Evolutionary conservation across 2,329 filamentous ascomycete genomes (phyloP).

Genomic region (Ophiostoma quercus): DNA sequence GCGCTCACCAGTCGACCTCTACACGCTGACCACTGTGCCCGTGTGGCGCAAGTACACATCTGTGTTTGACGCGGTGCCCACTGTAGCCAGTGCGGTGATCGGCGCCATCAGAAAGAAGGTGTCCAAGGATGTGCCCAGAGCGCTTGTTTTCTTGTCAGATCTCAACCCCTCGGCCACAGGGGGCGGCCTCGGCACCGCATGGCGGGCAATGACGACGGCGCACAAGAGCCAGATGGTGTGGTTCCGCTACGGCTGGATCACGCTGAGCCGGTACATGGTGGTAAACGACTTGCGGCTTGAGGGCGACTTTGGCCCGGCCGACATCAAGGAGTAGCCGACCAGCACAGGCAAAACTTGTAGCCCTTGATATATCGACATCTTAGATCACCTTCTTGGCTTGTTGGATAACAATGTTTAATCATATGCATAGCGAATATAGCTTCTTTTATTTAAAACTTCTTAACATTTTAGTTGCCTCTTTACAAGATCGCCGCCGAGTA

Average conservation of each 20-base stretch:
- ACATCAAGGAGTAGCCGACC: conserved; percentile 1
- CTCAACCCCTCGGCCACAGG: conserved; percentile 49
- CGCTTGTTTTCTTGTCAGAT: conserved; percentile 60
- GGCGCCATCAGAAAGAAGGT: conserved; percentile 34
- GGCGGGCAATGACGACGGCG: conserved; percentile 80
- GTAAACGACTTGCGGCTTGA: conserved; percentile 75
- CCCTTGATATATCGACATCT: too few relatives aligned
- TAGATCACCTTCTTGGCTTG: too few relatives aligned
- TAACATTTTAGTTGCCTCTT: too few relatives aligned
- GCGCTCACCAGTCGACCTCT: conserved; percentile 72
- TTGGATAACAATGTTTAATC: too few relatives aligned
- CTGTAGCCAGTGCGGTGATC: conserved; percentile 46
- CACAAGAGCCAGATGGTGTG: conserved; percentile 97
- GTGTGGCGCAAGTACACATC: conserved; percentile 75
- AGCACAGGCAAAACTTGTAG: conserved; percentile 37
- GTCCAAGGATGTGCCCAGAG: conserved; percentile 46
- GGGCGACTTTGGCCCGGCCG: conserved; percentile 32
- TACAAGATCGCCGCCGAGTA: too few relatives aligned
- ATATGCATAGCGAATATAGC: not conserved
- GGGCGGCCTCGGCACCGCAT: conserved; percentile 53
- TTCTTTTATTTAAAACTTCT: not conserved
- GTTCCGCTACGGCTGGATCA: conserved; percentile 97
- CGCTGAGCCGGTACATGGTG: conserved; percentile 86
- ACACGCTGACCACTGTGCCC: conserved; percentile 71
- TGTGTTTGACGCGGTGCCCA: conserved; percentile 69